Base-by-base conservation (phyloP, 176 grass and related monocot species). In the Dendrocalamus sinicus region DNA sequence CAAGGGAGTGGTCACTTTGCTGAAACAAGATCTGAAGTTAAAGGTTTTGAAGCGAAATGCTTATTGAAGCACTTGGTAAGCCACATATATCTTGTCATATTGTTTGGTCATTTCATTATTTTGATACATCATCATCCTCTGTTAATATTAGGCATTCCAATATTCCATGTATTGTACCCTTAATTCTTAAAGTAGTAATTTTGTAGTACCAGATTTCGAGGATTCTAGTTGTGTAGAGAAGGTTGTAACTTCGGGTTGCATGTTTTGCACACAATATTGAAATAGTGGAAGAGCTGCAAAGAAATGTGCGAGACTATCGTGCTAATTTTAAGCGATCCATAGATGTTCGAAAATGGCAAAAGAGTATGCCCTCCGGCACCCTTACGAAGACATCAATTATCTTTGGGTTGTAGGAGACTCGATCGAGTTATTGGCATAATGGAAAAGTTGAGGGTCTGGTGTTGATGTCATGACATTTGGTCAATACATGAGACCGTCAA, bases 241-340 rank as follows among this genome's bases (percentile, higher is more conserved):
- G 87, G 96, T 95, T 78, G 93, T 93, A 52, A 95, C 78, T n/a
- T 98, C 67, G 96, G 96, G 30, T 75, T 98, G 70, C 91, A 98
- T 93, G 96, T 81, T 95, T 98, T 51, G 93, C 96, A 32, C 96
- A 98, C 88, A 98, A 98, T 63, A 95, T 98, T 75, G 96, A 98
- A 86, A 95, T 91, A 22, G 96, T 98, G 51, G 90, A 98, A 89
- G 93, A 98, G 40, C 84, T 98, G 78, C 96, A 95, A 78, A 87
- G 88, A 32, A 86, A 17, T 78, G 96, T 98, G 40, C 81, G 96
- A 78, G 96, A 95, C 40, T 71, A 91, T 37, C 96, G 91, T 67
- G 96, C 96, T 52, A 95, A 95, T 81, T 98, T 98, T 72, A 94
- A 98, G 57, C 96, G 95, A 50, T 98, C 96, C 32, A 83, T 98